Base-by-base conservation (phyloP, 345 rosid genomes). In the Raphanus raphanistrum region DNA sequence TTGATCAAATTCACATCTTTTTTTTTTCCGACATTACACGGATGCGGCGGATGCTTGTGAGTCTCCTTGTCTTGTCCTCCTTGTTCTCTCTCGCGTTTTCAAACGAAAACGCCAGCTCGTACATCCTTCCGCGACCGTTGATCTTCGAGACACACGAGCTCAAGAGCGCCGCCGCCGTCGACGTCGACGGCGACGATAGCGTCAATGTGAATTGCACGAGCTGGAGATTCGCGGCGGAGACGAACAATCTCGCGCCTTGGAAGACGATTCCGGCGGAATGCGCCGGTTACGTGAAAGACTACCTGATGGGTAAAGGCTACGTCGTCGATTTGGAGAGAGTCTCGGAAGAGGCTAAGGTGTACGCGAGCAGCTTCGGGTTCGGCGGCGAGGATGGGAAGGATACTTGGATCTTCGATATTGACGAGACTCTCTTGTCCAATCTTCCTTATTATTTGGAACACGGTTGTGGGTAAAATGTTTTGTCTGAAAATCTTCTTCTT, bases 401-500 rank as follows among this genome's bases (percentile, higher is more conserved):
- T 77, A 84, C 71, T 31, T 92, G 98, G 98, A 73, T 92, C 73
- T 94, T 94, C 69, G 98, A 94, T 80, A 75, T 94, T 65, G 98
- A 92, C 57, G 98, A 94, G 77, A 94, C 97, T 60, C 76, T 94
- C 76, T 86, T 94, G 74, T 92, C 98, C 17, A 89, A 94, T 86
- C 89, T 94, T 52, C 97, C 96, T 0, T 92, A 92, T 61, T 94
- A 94, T 73, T 62, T 82, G 29, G 84, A 85, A 9, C 98, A 92
- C 70, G 87, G 85, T 45, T 92, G 79, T 71, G 98, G 97, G 97
- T 92, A 78, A 38, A 32, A 6, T n/a, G 2, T n/a, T 48, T 48
- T 52, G n/a, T 75, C 72, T 45, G 1, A 48, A 43, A 21, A 31
- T 13, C 50, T 35, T 36, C 68, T 35, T n/a, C 31, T 1, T 48